Percentiles rank a stretch among this genome's conserved stretches.
Evolutionary conservation across 805 yeast genomes (phyloP).

Genomic region (Candida piceae): DNA sequence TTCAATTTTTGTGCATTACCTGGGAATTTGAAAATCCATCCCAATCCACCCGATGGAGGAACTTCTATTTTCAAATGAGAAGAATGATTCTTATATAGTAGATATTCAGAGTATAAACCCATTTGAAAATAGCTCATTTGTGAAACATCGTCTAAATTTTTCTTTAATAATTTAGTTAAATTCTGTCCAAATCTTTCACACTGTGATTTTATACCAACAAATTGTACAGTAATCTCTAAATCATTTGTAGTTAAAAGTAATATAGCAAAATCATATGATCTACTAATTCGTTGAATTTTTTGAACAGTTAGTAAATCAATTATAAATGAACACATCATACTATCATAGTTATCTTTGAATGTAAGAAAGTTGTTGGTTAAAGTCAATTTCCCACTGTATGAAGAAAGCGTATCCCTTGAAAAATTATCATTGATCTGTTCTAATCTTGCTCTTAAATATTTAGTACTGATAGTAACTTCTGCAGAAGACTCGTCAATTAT

Average conservation of each 20-base stretch:
- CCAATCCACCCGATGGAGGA: slow-evolving; percentile 82
- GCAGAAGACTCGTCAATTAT: slow-evolving; percentile 64
- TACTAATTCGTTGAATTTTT: slow-evolving; percentile 81
- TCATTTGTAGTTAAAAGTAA: slow-evolving; percentile 66
- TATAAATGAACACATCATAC: slow-evolving; percentile 59
- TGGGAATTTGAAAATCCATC: slow-evolving; percentile 79
- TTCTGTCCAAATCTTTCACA: slow-evolving; percentile 76
- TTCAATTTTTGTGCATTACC: slow-evolving; percentile 75
- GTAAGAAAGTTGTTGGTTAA: slow-evolving; percentile 72
- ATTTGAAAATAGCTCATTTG: slow-evolving; percentile 59
- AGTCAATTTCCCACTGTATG: slow-evolving; percentile 51
- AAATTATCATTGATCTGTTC: slow-evolving; percentile 7
- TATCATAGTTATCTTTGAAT: slow-evolving; percentile 68
- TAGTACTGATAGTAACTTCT: slow-evolving; percentile 41
- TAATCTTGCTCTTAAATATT: slow-evolving; percentile 13
- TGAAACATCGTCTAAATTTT: slow-evolving; percentile 58
- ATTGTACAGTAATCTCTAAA: slow-evolving; percentile 57
- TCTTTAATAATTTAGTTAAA: slow-evolving; percentile 55
- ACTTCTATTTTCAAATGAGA: slow-evolving; percentile 37
- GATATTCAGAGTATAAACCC: slow-evolving; percentile 80
- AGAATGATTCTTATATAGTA: slow-evolving; percentile 54
- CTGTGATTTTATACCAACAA: slow-evolving; percentile 72
- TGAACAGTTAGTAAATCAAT: slow-evolving; percentile 74
- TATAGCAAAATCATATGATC: slow-evolving; percentile 73
- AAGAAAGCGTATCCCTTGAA: slow-evolving; percentile 2